These are phyloP conservation scores for Raddia distichophylla DNA, from an alignment of 176 grass and related monocot species.

Conservation along the genomic window DNA sequence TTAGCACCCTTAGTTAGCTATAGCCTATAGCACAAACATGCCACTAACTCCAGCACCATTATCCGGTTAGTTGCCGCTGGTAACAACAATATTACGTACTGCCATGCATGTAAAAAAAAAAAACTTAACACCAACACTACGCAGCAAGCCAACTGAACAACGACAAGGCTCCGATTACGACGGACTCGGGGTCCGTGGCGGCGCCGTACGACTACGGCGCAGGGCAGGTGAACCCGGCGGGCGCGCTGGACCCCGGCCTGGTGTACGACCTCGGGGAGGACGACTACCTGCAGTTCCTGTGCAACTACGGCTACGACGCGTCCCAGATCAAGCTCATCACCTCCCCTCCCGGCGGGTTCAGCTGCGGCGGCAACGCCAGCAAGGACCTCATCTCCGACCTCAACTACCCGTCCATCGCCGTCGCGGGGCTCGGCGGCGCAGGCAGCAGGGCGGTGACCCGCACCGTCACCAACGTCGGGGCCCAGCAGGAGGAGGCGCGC, in stretches of 20 bases:
- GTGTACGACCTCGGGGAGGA: slow-evolving; percentile 64
- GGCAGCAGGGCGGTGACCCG: slow-evolving; percentile 45
- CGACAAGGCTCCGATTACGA: slow-evolving; percentile 50
- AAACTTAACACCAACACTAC: no score
- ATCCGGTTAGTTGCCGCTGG: no score
- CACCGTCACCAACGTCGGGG: slow-evolving; percentile 66
- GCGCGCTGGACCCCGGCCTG: slow-evolving; percentile 71
- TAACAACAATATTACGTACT: no score
- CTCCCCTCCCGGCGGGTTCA: slow-evolving; percentile 41
- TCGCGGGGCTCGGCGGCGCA: slow-evolving; percentile 39
- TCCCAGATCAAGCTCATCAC: slow-evolving; percentile 65
- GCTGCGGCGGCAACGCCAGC: slow-evolving; percentile 66
- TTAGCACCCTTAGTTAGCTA: no score
- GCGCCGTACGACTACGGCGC: slow-evolving; percentile 73
- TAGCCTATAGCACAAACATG: no score
- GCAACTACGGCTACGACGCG: slow-evolving; percentile 76
- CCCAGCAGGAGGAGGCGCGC: slow-evolving; percentile 35
- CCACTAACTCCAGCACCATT: no score
- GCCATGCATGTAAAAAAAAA: no score
- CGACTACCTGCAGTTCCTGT: slow-evolving; percentile 77
- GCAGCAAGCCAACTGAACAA: slow-evolving; percentile 70
- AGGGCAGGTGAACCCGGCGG: slow-evolving; percentile 70
- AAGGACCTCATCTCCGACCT: slow-evolving; percentile 78
- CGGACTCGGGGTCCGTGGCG: slow-evolving; percentile 47
- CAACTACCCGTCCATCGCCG: slow-evolving; percentile 84